Base-by-base conservation (phyloP, 331 rosid genomes). In the Prunus yedoensis region DNA sequence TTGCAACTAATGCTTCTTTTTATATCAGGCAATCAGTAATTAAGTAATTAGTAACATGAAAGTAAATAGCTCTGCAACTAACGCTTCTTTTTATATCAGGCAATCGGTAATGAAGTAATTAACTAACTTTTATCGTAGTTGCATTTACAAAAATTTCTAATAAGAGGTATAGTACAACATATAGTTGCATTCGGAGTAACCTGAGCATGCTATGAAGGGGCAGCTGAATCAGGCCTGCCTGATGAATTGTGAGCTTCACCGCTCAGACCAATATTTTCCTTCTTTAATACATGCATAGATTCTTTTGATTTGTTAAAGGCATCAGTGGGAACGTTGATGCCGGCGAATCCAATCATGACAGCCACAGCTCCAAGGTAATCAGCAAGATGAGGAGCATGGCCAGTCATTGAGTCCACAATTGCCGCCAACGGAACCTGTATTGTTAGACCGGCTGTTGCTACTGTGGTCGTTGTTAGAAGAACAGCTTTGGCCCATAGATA, bases 401-500 rank as follows among this genome's bases (percentile, higher is more conserved):
- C 99, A 0, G 82, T 88, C 70, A 92, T 10, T 2, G 96, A 85
- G 78, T 94, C 97, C 2, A 94, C 92, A 52, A 94, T 28, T 20
- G 99, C 99, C 2, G 97, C 99, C 87, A 94, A 73, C 7, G 99
- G 99, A 23, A 94, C 97, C 84, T 94, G 99, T 81, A 94, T 90
- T 2, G 97, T 84, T 60, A 94, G 97, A 74, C 99, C 99, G 8
- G 99, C 99, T 1, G 97, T 87, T 66, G 99, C 99, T 32, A 94
- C 96, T 0, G 99, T 94, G 20, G 99, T 90, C 30, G 99, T 87
- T 27, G 99, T 94, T 43, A 94, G 91, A 84, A 94, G 92, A 88
- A 94, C 96, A 11, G 99, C 99, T 88, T 92, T 92, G 35, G 99
- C 97, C 99, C 97, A 94, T 80, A 94, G 73, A 83, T 92, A 94